A percentile compares a stretch with the other conserved stretches of the same genome.
Evolutionary conservation across 2,329 filamentous ascomycete genomes (phyloP).

Genomic region (Cercospora nicotianae): DNA sequence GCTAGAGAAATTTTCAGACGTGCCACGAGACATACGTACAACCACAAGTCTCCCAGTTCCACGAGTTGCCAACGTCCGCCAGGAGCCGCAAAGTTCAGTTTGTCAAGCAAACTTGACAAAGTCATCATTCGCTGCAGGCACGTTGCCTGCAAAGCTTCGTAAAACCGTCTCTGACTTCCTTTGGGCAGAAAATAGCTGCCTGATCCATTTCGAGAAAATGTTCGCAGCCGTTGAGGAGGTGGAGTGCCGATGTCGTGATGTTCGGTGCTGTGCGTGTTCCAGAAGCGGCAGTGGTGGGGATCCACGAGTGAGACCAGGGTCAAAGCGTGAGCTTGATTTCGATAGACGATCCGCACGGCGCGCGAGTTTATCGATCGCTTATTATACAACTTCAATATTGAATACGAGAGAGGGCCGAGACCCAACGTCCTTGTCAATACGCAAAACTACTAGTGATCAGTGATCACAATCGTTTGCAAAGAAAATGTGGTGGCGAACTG

Average conservation of each 20-base stretch:
- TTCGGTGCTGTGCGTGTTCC: background rate
- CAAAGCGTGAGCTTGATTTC: constrained; percentile 6
- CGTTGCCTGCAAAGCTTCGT: background rate
- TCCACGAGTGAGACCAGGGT: background rate
- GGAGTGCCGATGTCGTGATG: background rate
- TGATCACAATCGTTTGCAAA: background rate
- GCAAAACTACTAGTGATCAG: background rate
- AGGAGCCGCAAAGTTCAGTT: constrained; percentile 30
- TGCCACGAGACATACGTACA: constrained; percentile 27
- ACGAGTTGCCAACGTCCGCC: constrained; percentile 36
- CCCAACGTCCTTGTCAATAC: background rate
- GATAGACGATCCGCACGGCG: background rate
- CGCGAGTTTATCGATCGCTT: constrained; percentile 3
- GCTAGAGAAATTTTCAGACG: background rate
- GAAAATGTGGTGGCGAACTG: background rate
- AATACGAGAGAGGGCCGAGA: background rate
- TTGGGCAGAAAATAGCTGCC: background rate
- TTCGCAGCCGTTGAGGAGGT: constrained; percentile 1
- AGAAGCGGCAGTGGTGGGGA: constrained; percentile 5
- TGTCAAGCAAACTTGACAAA: constrained; percentile 18
- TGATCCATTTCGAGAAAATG: background rate
- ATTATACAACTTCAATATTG: background rate
- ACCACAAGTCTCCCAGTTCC: constrained; percentile 34
- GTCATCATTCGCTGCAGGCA: background rate
- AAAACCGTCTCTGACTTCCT: background rate